Percentiles rank a stretch among this genome's conserved stretches.
Evolutionary conservation across 2,329 filamentous ascomycete species (phyloP).

Genomic region (Leptographium wingfieldii): DNA sequence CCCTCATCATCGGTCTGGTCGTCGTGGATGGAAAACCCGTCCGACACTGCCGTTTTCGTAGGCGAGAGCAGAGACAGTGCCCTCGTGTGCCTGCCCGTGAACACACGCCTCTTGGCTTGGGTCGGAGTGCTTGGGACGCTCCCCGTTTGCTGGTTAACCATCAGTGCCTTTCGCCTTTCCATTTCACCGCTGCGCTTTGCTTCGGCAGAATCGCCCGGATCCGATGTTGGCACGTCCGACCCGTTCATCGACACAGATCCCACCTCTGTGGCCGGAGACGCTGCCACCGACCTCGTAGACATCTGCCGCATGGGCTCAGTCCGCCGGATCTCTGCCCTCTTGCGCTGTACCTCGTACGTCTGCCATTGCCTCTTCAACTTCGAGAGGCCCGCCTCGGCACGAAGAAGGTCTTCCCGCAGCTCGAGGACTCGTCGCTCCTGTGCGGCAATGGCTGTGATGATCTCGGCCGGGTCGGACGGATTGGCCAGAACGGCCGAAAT

Average conservation of each 20-base stretch:
- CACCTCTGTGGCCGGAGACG: not conserved
- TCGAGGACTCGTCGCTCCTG: conserved; percentile 88
- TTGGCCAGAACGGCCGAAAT: conserved; percentile 25
- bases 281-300: conserved; percentile 10
- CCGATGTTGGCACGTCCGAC: not conserved
- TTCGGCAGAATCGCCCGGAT: conserved; percentile 15
- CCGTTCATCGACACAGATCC: not conserved
- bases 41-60: conserved; percentile 26
- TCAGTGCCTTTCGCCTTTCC: conserved; percentile 59
- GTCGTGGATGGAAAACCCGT: conserved; percentile 30
- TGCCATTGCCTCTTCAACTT: conserved; percentile 78
- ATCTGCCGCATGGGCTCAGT: conserved; percentile 43
- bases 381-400: conserved; percentile 65
- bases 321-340: conserved; percentile 56
- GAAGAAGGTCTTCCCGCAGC: conserved; percentile 74
- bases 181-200: conserved; percentile 43
- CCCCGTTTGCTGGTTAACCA: conserved; percentile 33
- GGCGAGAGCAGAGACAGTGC: conserved; percentile 75
- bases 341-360: conserved; percentile 61
- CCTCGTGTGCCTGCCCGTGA: conserved; percentile 52
- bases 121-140: conserved; percentile 17
- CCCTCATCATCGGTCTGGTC: conserved; percentile 29
- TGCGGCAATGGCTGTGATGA: conserved; percentile 80
- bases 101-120: conserved; percentile 45
- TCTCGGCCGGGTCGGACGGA: conserved; percentile 47